phyloP scores from a whole-genome alignment of 1,139 yeast species.

The Debaryomyces psychrophilus region DNA sequence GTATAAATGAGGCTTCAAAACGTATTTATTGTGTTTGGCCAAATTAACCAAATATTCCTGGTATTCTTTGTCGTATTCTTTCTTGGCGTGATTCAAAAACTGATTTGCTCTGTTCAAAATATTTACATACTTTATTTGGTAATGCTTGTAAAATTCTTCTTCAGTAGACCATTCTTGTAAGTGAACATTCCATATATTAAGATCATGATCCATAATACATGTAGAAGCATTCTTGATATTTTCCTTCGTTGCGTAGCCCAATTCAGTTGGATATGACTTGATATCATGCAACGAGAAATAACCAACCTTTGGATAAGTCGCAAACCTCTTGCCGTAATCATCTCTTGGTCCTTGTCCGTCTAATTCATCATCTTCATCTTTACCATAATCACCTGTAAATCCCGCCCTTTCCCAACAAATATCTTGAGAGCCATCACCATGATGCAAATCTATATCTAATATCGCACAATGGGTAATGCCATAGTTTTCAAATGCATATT shows the following conservation, averaged over 20 bases:
- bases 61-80: constrained; percentile 44
- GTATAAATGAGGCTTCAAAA: constrained; percentile 35
- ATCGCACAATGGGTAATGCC: constrained; percentile 81
- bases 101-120: constrained; percentile 70
- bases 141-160: constrained; percentile 66
- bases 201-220: constrained; percentile 77
- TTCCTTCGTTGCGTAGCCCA: constrained; percentile 74
- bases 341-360: constrained; percentile 42
- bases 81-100: constrained; percentile 57
- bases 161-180: constrained; percentile 65
- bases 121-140: constrained; percentile 62
- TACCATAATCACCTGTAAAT: constrained; percentile 54
- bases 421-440: constrained; percentile 93
- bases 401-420: constrained; percentile 84
- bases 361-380: constrained; percentile 44
- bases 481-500: constrained; percentile 68
- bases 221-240: constrained; percentile 78
- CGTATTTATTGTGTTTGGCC: constrained; percentile 32
- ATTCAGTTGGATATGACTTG: constrained; percentile 84
- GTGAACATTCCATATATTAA: constrained; percentile 86
- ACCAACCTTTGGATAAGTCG: constrained; percentile 68
- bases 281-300: constrained; percentile 86
- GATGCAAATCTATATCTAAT: constrained; percentile 83
- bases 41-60: constrained; percentile 33
- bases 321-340: constrained; percentile 56